phyloP scores from a whole-genome alignment of 768 basidiomycete genomes.

The Auriculariales sp. region DNA sequence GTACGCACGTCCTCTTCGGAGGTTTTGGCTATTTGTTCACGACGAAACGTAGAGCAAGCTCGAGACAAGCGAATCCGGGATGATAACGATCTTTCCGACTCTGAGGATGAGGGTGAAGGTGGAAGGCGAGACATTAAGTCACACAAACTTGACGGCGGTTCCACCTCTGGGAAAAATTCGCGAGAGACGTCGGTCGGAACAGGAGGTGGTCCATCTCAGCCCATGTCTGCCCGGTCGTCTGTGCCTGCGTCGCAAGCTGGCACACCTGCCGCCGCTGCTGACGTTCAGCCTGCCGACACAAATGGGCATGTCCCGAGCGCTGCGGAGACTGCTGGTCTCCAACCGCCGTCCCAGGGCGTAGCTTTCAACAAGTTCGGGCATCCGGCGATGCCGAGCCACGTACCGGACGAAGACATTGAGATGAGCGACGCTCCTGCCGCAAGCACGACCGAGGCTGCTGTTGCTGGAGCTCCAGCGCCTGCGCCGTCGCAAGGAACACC shows the following conservation, averaged over 20 bases:
- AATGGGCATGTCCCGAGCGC: not conserved
- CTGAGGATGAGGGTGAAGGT: constrained; percentile 93
- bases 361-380: not conserved
- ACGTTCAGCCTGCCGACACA: not conserved
- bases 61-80: constrained; percentile 72
- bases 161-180: too few relatives aligned
- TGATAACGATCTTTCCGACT: constrained; percentile 87
- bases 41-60: constrained; percentile 30
- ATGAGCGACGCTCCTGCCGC: not conserved
- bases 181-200: not conserved
- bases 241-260: not conserved
- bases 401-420: not conserved
- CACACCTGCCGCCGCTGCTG: too few relatives aligned
- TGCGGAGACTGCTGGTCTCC: not conserved
- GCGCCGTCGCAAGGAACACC: too few relatives aligned
- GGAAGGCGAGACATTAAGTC: constrained; percentile 44
- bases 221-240: not conserved
- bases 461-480: not conserved
- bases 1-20: constrained; percentile 13
- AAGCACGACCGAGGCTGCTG: not conserved
- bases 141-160: not conserved
- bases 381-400: not conserved
- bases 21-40: not conserved
- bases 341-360: not conserved
- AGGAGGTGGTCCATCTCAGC: not conserved